Percentiles rank a stretch among this genome's conserved stretches.
Evolutionary conservation across 2,329 filamentous ascomycete species (phyloP).

Genomic region (Sarocladium kiliense): DNA sequence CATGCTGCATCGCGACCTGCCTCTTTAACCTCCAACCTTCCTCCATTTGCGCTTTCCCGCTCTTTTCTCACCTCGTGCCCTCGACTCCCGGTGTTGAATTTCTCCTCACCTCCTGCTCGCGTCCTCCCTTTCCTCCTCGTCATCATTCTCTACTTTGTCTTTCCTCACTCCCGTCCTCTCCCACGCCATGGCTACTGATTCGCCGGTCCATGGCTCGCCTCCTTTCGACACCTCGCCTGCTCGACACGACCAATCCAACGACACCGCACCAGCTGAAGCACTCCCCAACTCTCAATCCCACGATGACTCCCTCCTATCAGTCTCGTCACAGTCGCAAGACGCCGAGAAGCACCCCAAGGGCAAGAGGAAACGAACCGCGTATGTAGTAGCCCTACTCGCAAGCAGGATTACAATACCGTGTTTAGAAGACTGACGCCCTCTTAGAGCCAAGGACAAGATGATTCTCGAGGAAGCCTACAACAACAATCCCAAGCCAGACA

Average conservation of each 20-base stretch:
- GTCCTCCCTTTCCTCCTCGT: background rate
- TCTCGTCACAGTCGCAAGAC: slow-evolving; percentile 13
- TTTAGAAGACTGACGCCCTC: background rate
- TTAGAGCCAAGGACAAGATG: slow-evolving; percentile 80
- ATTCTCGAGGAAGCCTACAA: slow-evolving; percentile 83
- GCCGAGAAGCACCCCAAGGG: slow-evolving; percentile 48
- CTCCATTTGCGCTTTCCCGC: background rate
- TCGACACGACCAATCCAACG: slow-evolving; percentile 9
- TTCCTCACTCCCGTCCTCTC: background rate
- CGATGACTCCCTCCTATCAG: slow-evolving; percentile 1
- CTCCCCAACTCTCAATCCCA: background rate
- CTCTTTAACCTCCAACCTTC: background rate
- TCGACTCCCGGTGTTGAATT: background rate
- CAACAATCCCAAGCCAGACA: slow-evolving; percentile 86
- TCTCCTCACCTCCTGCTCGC: background rate
- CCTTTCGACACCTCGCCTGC: slow-evolving; percentile 15
- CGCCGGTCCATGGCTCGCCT: slow-evolving; percentile 8
- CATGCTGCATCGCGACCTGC: slow-evolving; percentile 2
- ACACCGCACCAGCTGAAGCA: background rate
- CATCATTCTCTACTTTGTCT: too few species aligned
- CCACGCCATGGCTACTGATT: background rate
- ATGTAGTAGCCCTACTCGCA: slow-evolving; percentile 25
- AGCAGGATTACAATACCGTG: background rate
- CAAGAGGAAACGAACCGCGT: slow-evolving; percentile 61
- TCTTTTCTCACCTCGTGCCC: slow-evolving; percentile 2